phyloP scores from a whole-genome alignment of 2,329 filamentous ascomycete species.

The Paramyrothecium sp. region DNA sequence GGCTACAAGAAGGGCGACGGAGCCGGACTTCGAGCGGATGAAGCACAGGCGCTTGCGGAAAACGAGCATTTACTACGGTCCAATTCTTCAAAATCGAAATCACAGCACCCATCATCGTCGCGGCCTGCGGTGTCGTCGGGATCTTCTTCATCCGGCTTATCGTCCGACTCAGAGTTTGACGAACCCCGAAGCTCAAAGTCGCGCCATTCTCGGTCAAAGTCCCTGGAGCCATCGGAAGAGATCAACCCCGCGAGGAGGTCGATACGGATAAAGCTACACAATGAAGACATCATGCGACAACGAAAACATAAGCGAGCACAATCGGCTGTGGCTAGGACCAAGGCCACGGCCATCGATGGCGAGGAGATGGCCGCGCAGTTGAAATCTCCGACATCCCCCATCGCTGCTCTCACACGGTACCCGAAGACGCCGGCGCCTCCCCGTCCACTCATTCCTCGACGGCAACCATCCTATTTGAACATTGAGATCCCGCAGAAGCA shows the following conservation, averaged over 20 bases:
- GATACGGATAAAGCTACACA: conserved; percentile 87
- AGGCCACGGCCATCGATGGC: conserved; percentile 34
- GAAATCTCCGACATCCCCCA: conserved; percentile 89
- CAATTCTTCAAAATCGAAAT: conserved; percentile 20
- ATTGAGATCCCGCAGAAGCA: conserved; percentile 55
- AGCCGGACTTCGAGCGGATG: conserved; percentile 40
- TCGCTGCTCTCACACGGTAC: conserved; percentile 78
- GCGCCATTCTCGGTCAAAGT: conserved; percentile 64
- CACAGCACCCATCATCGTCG: conserved; percentile 11
- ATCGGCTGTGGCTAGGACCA: conserved; percentile 43
- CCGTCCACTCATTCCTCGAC: conserved; percentile 81
- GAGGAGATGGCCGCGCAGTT: conserved; percentile 71
- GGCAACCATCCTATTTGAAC: conserved; percentile 84
- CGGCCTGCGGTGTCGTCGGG: conserved; percentile 24
- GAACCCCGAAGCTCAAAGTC: conserved; percentile 25
- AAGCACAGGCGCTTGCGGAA: conserved; percentile 19
- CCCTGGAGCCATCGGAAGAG: conserved; percentile 59
- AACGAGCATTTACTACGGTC: conserved; percentile 25
- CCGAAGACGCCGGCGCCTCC: conserved; percentile 87
- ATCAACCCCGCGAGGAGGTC: conserved; percentile 67
- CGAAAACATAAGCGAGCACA: conserved; percentile 67
- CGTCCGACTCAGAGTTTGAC: conserved; percentile 72
- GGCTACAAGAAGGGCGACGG: conserved; percentile 39
- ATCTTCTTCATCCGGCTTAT: conserved; percentile 61
- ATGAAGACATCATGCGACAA: conserved; percentile 71